Base-by-base conservation (phyloP, 768 basidiomycete genomes). In the Agaricus sinodeliciosus region DNA sequence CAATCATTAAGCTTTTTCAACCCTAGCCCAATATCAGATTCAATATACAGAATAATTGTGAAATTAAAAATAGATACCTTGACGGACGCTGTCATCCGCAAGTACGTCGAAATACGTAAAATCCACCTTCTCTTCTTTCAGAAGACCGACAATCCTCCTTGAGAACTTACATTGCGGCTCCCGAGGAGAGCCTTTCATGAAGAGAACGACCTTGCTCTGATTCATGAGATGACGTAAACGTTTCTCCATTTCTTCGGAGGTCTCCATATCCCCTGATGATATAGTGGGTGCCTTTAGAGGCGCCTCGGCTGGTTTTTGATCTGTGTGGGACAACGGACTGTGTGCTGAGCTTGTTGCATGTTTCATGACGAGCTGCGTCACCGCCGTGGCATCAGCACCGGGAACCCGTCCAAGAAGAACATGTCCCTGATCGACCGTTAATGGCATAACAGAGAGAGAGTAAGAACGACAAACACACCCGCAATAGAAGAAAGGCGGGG, bases 101-200 rank as follows among this genome's bases (percentile, higher is more conserved):
- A 94, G 70, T 52, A 95, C 93, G 69, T 95, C 90, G 62, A 92
- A 94, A 63, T 81, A 78, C 2, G 80, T 76, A 64, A 88, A 94
- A 47, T 76, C 67, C 13, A 93, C 77, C 0, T 72, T 68, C 51
- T 87, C 73, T 1, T 84, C 83, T 57, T 76, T 72, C 56, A 95
- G 68, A 45, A 94, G 66, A 2, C 66, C 75, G 11, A 86, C 81
- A 2, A 89, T 87, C 71, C 85, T 81, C 54, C 84, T 72, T 4
- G 88, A 90, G 65, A 94, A 95, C 1, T 91, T 91, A 59, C 92
- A 95, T 52, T 85, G 81, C 5, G 92, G 92, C 2, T 69, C 72
- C 28, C 84, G 77, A 0, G 91, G 90, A 47, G 69, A 76, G 16
- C 92, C 92, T 67, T 95, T 95, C 90, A 95, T 94, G 76, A 94